These are phyloP conservation scores for Hypoxylon perforatum DNA, from an alignment of 495 filamentous ascomycete genomes.

Conservation along the genomic window DNA sequence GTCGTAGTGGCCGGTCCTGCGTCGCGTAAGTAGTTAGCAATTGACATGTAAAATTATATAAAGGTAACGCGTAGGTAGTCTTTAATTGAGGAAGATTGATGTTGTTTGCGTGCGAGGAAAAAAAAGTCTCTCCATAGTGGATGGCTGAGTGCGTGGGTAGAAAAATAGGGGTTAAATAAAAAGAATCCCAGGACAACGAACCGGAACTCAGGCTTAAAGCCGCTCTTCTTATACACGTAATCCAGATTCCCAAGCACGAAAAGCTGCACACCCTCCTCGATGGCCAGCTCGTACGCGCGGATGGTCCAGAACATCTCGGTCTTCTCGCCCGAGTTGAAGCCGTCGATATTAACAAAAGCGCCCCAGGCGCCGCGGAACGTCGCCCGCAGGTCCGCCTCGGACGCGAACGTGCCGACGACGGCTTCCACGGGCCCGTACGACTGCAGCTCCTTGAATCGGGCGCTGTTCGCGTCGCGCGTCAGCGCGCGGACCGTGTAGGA, in stretches of 20 bases:
- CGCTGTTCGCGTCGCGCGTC: conserved; percentile 56
- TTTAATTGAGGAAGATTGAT: background rate
- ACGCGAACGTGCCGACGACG: conserved; percentile 58
- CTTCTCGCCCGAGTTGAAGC: conserved; percentile 65
- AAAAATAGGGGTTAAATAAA: background rate
- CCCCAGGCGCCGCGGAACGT: conserved; percentile 58
- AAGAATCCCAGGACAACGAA: conserved; percentile 4
- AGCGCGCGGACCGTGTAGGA: conserved; percentile 61
- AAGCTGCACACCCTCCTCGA: conserved; percentile 60
- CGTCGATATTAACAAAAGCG: conserved; percentile 66
- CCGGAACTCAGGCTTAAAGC: conserved; percentile 58
- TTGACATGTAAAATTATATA: too few species aligned
- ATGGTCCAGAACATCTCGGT: conserved; percentile 66
- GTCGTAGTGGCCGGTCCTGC: conserved; percentile 60
- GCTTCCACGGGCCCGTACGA: conserved; percentile 53
- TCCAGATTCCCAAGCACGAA: conserved; percentile 65
- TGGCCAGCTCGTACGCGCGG: conserved; percentile 65
- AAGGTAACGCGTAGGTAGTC: too few species aligned
- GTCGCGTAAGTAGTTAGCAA: conserved; percentile 4
- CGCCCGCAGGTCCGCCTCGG: conserved; percentile 55
- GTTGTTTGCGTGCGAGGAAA: too few species aligned
- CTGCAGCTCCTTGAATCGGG: conserved; percentile 53
- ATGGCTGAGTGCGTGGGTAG: background rate
- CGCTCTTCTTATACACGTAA: conserved; percentile 57
- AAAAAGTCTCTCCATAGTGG: too few species aligned